Percentiles rank a stretch among this genome's conserved stretches.
These are phyloP conservation scores for Phytomonas sp. DNA, from an alignment of 208 protist genomes.

Conservation along the genomic window DNA sequence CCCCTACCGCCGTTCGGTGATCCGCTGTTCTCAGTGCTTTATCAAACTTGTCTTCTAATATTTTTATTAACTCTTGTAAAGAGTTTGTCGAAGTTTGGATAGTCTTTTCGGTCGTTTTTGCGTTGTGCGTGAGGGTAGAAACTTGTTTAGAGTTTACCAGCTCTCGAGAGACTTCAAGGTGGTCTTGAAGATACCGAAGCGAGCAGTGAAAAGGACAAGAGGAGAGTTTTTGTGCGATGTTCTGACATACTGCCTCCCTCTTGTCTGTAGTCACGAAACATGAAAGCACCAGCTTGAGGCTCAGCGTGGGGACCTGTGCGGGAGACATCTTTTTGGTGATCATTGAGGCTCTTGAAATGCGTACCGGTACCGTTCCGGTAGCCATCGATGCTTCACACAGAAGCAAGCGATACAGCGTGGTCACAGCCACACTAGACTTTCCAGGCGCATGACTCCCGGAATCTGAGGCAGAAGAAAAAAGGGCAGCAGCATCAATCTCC, in stretches of 20 bases:
- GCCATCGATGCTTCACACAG: background rate
- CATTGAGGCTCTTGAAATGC: background rate
- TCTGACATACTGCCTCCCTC: background rate
- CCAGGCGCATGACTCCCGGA: background rate
- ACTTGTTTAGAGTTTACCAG: background rate
- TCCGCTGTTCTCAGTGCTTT: conserved; percentile 7
- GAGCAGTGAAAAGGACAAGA: background rate
- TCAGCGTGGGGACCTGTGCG: background rate
- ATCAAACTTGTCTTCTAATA: conserved; percentile 7
- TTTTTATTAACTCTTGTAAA: background rate
- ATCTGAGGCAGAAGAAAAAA: background rate
- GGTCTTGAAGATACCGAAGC: background rate
- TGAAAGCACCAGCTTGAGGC: background rate
- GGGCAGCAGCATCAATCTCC: background rate
- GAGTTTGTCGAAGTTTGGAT: background rate
- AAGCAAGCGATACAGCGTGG: background rate
- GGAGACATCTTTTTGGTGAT: background rate
- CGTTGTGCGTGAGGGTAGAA: background rate
- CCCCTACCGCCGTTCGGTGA: background rate
- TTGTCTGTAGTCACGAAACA: background rate
- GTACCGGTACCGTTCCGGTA: background rate
- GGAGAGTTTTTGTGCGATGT: background rate
- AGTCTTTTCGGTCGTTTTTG: background rate
- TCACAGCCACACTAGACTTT: background rate
- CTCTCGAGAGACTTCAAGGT: background rate